phyloP scores from a whole-genome alignment of 805 yeast genomes.

The Henningerozyma blattae region DNA sequence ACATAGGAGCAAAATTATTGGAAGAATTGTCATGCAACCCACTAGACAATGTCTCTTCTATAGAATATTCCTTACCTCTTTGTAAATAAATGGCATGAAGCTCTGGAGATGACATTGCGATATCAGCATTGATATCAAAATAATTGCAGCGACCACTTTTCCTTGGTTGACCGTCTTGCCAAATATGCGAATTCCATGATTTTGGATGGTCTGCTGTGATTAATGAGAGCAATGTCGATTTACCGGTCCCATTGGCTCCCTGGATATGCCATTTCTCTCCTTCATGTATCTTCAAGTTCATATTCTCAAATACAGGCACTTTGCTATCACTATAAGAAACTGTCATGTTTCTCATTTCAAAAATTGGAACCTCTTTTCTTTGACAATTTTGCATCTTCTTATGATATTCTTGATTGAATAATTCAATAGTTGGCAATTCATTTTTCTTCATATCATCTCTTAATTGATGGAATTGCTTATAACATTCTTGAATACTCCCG shows the following conservation, averaged over 20 bases:
- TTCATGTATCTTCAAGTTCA: constrained; percentile 51
- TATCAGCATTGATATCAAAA: constrained; percentile 63
- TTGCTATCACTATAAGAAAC: constrained; percentile 62
- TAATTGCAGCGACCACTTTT: constrained; percentile 65
- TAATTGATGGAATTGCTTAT: constrained; percentile 11
- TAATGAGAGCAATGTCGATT: constrained; percentile 74
- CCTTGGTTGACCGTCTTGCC: constrained; percentile 51
- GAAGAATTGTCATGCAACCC: constrained; percentile 57
- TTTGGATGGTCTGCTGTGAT: constrained; percentile 95
- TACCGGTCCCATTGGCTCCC: constrained; percentile 90
- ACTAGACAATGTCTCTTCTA: constrained; percentile 49
- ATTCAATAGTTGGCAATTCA: background rate
- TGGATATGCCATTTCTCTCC: constrained; percentile 84
- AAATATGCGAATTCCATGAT: constrained; percentile 70
- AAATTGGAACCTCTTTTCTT: constrained; percentile 11
- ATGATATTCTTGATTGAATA: background rate
- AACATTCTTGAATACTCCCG: constrained; percentile 31
- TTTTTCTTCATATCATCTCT: constrained; percentile 7
- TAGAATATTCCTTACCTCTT: constrained; percentile 29
- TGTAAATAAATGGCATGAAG: constrained; percentile 76
- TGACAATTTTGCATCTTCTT: background rate
- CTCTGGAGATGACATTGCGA: constrained; percentile 89
- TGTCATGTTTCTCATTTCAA: constrained; percentile 50
- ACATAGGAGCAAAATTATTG: constrained; percentile 40
- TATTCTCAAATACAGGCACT: constrained; percentile 44